These are phyloP conservation scores for Besnoitia besnoiti DNA, from an alignment of 169 alveolate species.

Conservation along the genomic window DNA sequence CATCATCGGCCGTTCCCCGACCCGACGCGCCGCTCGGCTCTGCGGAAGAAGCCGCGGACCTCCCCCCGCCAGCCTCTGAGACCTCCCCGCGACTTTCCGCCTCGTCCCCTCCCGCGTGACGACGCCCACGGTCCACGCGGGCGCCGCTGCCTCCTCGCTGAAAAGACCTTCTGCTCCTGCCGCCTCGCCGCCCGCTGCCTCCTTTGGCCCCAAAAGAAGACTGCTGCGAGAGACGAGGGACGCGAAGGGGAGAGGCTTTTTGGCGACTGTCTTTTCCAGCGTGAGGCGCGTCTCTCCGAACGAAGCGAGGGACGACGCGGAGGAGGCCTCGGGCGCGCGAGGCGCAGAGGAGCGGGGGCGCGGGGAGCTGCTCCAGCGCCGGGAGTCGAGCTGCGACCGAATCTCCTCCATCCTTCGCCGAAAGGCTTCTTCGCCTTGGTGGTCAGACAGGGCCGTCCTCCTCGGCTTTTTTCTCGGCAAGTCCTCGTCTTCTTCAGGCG, in stretches of 20 bases:
- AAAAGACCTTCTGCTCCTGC: too few relatives aligned
- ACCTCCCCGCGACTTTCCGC: background rate
- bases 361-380: background rate
- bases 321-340: background rate
- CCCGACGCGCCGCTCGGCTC: background rate
- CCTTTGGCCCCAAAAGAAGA: too few relatives aligned
- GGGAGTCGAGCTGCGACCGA: background rate
- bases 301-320: background rate
- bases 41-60: background rate
- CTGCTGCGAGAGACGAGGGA: too few relatives aligned
- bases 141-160: too few relatives aligned
- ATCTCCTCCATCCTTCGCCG: background rate
- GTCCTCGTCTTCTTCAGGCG: background rate
- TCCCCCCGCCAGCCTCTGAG: background rate
- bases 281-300: too few relatives aligned
- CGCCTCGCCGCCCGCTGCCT: too few relatives aligned
- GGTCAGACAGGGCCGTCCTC: background rate
- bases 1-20: too few relatives aligned
- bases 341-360: background rate
- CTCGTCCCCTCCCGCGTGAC: too few relatives aligned
- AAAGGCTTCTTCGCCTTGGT: background rate
- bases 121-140: too few relatives aligned
- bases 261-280: too few relatives aligned
- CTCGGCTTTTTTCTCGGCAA: background rate
- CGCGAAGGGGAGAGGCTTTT: too few relatives aligned